phyloP scores from a whole-genome alignment of 2,329 filamentous ascomycete genomes.

The Metarhizium robertsii region DNA sequence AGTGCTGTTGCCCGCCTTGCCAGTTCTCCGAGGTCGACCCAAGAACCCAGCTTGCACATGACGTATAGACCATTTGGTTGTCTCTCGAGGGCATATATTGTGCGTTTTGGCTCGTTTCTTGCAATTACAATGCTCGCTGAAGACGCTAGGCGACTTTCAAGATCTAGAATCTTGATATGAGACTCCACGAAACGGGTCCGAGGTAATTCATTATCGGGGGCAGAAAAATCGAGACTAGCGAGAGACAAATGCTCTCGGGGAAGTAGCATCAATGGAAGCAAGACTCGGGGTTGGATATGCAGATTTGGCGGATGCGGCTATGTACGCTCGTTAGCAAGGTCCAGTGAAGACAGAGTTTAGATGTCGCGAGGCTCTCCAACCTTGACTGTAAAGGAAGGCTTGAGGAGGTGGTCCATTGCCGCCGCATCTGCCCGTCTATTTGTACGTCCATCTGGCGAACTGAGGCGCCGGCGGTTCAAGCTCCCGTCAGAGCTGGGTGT shows the following conservation, averaged over 20 bases:
- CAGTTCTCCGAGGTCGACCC: constrained; percentile 53
- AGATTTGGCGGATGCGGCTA: constrained; percentile 49
- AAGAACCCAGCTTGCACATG: constrained; percentile 57
- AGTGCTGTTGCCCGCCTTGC: constrained; percentile 35
- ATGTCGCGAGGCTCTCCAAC: constrained; percentile 20
- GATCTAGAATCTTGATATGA: constrained; percentile 52
- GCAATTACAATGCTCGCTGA: constrained; percentile 51
- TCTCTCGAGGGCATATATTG: constrained; percentile 56
- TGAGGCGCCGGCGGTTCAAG: constrained; percentile 24
- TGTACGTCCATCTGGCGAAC: constrained; percentile 20
- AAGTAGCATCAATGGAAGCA: constrained; percentile 54
- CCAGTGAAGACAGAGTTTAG: background rate
- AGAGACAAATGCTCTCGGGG: constrained; percentile 51
- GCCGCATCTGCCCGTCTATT: constrained; percentile 26
- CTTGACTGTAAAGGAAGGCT: constrained; percentile 42
- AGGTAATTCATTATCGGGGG: constrained; percentile 39
- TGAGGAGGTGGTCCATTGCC: constrained; percentile 43
- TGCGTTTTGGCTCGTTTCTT: constrained; percentile 43
- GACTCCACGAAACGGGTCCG: constrained; percentile 50
- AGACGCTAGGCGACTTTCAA: constrained; percentile 49
- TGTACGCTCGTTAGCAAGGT: constrained; percentile 11
- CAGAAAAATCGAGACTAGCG: constrained; percentile 49
- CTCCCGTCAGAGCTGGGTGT: constrained; percentile 30
- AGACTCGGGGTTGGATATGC: constrained; percentile 40
- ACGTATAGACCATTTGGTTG: constrained; percentile 53